Evolutionary conservation across 1,284 basidiomycete genomes (phyloP), one percentile per base, ranked within the genome.

Genomic region (Irpex sp.): DNA sequence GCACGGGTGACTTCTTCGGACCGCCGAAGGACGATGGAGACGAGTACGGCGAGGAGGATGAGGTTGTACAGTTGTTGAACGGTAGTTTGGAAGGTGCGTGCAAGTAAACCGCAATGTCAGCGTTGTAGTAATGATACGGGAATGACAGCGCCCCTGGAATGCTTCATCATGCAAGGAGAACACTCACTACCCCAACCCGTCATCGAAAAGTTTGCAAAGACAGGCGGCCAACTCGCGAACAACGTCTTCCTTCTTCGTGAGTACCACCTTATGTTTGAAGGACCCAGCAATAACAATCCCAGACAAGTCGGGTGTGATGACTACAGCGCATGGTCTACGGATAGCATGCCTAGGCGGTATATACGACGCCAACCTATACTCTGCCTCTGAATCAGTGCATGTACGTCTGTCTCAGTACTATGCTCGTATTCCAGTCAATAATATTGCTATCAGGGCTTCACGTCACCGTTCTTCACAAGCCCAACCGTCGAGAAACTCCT

Each of bases 1-100:
- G 94, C 66, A 78, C 86, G 3, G 96, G 96, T 4, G 95, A 99
- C 76, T 91, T 98, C 73, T 99, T 99, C 75, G 88, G 86, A 4
- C 81, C 81, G 8, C 73, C 77, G 18, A 79, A 78, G 63, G 80
- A 80, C 58, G 75, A 74, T 1, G 72, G 69, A 10, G 78, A 80
- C 36, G 68, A 78, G 1, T 72, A 71, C 19, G 65, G 61, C 9
- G 74, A 77, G 14, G 79, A 85, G 49, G 73, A 76, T 39, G 86
- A 94, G 60, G 69, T 83, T 12, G 71, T 72, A 5, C 79, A 86
- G 64, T 73, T 96, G 35, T 70, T 96, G 57, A 76, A 81, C 3
- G 92, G 87, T 1, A 75, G 79, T 36, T 70, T 94, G 23, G 80
- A 87, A 77, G 86, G 90, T 86, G n/a, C n/a, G n/a, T n/a, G n/a